A percentile compares a stretch with the other conserved stretches of the same genome.
Evolutionary conservation across 2,329 filamentous ascomycete genomes (phyloP).

Genomic region (Hypoxylon sp.): DNA sequence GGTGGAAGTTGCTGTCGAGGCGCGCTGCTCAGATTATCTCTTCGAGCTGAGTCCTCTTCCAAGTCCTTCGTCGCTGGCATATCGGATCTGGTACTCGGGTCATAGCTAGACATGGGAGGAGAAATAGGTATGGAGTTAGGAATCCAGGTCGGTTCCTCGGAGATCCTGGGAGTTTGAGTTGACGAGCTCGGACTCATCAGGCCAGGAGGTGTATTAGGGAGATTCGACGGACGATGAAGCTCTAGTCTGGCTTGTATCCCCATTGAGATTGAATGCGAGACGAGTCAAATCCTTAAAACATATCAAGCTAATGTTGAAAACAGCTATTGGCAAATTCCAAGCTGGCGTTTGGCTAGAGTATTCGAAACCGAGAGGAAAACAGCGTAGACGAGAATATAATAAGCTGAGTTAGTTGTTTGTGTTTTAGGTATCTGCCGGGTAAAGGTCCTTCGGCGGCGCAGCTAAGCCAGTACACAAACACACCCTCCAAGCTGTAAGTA

Average conservation of each 20-base stretch:
- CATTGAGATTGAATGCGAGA: slow-evolving; percentile 55
- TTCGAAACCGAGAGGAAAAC: slow-evolving; percentile 14
- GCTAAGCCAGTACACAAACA: slow-evolving; percentile 36
- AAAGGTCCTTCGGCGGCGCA: slow-evolving; percentile 40
- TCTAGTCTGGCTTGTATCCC: slow-evolving; percentile 62
- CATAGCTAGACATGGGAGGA: slow-evolving; percentile 68
- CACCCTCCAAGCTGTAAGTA: slow-evolving; percentile 37
- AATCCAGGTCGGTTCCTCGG: slow-evolving; percentile 57
- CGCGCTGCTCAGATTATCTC: slow-evolving; percentile 45
- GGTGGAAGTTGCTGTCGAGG: slow-evolving; percentile 62
- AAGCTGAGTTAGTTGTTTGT: slow-evolving; percentile 31
- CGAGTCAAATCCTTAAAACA: slow-evolving; percentile 34
- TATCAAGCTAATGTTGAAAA: slow-evolving; percentile 27
- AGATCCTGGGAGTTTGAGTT: slow-evolving; percentile 56
- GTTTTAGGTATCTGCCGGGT: slow-evolving; percentile 37
- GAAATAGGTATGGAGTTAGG: slow-evolving; percentile 54
- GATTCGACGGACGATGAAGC: slow-evolving; percentile 58
- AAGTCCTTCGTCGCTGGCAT: slow-evolving; percentile 53
- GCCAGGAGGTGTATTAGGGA: slow-evolving; percentile 62
- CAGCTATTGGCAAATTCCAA: slow-evolving; percentile 11
- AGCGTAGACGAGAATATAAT: slow-evolving; percentile 20
- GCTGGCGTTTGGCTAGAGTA: too few species aligned
- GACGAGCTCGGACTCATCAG: slow-evolving; percentile 61
- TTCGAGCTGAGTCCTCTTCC: slow-evolving; percentile 50
- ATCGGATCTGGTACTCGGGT: slow-evolving; percentile 55